phyloP scores from a whole-genome alignment of 768 basidiomycete genomes.

The Russula sp. region DNA sequence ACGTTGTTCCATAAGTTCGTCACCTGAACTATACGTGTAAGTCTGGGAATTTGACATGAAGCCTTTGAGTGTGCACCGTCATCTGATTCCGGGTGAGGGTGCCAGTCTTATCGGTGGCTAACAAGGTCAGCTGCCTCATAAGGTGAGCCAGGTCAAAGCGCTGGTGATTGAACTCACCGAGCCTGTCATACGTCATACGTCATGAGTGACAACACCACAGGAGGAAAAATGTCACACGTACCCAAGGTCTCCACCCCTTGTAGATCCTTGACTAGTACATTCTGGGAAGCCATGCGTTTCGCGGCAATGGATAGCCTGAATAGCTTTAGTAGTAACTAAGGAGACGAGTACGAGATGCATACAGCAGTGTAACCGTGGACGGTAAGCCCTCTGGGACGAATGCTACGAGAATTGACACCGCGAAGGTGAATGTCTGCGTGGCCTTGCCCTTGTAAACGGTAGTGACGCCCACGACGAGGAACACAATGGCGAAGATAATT shows the following conservation, averaged over 20 bases:
- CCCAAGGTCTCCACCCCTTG: conserved; percentile 68
- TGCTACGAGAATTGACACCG: conserved; percentile 54
- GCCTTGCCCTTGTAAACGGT: conserved; percentile 61
- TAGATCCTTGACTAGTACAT: conserved; percentile 68
- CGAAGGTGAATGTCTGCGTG: conserved; percentile 55
- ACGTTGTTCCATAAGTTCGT: conserved; percentile 62
- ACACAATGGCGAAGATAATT: conserved; percentile 54
- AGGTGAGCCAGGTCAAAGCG: conserved; percentile 18
- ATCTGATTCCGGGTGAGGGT: conserved; percentile 68
- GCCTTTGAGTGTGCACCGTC: conserved; percentile 37
- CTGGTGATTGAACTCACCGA: neutral
- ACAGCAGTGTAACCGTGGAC: conserved; percentile 58
- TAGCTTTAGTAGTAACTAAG: neutral
- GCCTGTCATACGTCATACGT: conserved; percentile 12
- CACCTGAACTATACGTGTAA: conserved; percentile 33
- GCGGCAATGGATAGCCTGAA: conserved; percentile 55
- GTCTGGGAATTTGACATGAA: neutral
- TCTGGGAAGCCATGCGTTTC: conserved; percentile 64
- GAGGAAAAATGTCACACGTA: conserved; percentile 17
- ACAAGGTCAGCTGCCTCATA: conserved; percentile 44
- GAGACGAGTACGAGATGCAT: conserved; percentile 7
- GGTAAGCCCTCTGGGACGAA: conserved; percentile 61
- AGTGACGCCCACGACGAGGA: conserved; percentile 60
- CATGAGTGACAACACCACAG: conserved; percentile 18
- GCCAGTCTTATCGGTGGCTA: conserved; percentile 70